phyloP scores from a whole-genome alignment of 495 filamentous ascomycete genomes.

The Lepidopterella palustris region DNA sequence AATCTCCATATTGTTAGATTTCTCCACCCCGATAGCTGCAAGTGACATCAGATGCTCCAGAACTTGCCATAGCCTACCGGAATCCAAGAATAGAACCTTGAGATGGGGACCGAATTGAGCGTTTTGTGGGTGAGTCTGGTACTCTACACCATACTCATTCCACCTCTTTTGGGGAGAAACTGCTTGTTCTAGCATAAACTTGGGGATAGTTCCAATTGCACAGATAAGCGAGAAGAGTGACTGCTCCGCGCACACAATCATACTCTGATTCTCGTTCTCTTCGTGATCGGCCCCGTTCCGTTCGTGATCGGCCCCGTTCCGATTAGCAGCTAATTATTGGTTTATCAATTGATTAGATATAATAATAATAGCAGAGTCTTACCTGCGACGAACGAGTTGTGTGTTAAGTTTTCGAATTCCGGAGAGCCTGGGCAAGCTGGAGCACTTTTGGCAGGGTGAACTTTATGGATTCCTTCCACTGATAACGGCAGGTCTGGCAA shows the following conservation, averaged over 20 bases:
- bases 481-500: no score
- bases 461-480: no score
- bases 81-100: not conserved
- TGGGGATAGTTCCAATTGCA: not conserved
- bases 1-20: not conserved
- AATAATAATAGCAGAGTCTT: no score
- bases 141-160: not conserved
- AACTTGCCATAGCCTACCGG: not conserved
- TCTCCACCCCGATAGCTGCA: not conserved
- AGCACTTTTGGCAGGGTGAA: no score
- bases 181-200: not conserved
- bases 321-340: no score
- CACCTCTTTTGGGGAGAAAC: not conserved
- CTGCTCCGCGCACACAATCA: no score
- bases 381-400: no score
- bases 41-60: not conserved
- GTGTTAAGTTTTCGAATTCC: no score
- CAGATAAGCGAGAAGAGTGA: not conserved
- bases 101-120: not conserved
- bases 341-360: no score
- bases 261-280: not conserved
- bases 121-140: not conserved
- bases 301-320: not conserved
- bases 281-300: not conserved
- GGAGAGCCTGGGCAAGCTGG: no score